Evolutionary conservation across 1,284 basidiomycete species (phyloP), one percentile per base, ranked within the genome.

Genomic region (Cryptococcus wingfieldii): DNA sequence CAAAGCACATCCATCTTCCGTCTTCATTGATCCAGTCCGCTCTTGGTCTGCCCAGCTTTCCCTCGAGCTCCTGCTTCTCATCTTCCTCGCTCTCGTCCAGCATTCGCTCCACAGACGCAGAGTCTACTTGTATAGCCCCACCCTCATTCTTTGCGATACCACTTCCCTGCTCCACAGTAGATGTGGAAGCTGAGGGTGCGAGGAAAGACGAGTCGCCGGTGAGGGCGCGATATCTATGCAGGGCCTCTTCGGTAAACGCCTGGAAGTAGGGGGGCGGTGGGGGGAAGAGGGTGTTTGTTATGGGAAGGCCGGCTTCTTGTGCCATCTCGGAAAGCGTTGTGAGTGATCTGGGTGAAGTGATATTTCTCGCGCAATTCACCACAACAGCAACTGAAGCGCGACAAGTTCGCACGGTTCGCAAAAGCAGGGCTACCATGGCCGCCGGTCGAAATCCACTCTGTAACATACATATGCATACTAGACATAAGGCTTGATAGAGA

Each of bases 241-340:
- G 47, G 28, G 63, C 62, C 3, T 55, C 62, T 10, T 63, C 49
- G 4, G 71, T 70, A 58, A 58, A 75, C 10, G 61, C 59, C 49
- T 69, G 69, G 60, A 67, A 76, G 62, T 65, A 72, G 4, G 57
- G 58, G 0, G 74, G 74, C 6, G 74, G 74, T 5, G 74, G 74
- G 0, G 74, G 74, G 52, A 74, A 76, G 56, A 76, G 65, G 8
- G 72, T 74, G 55, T 76, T 76, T 28, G 73, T 69, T 25, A 75
- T 70, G 14, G 66, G 68, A 1, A 66, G 51, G 49, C 54, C 62
- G 38, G 49, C 58, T 38, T 61, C 59, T 42, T 49, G 39, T 4
- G 34, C 6, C 31, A 34, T 34, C 31, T 34, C 6, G 31, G 10
- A 8, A 34, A 10, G 31, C 7, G 6, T 34, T 6, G 10, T 34